Percentiles rank a stretch among this genome's conserved stretches.
phyloP scores from a whole-genome alignment of 306 rosid species.

The Acacia melanoxylon region DNA sequence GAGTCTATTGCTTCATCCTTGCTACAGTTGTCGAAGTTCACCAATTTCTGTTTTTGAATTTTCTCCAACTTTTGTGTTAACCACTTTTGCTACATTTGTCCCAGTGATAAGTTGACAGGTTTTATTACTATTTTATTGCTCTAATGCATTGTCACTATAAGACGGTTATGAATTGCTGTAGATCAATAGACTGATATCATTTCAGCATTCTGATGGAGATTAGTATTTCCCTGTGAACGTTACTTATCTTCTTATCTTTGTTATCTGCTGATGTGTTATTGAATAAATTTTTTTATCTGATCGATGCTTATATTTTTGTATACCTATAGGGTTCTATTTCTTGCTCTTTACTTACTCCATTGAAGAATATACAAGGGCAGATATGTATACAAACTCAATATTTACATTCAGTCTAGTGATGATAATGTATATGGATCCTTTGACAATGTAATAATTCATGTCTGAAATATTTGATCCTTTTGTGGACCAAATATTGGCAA shows the following conservation, averaged over 20 bases:
- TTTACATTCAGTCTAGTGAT: conserved; percentile 44
- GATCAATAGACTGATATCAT: neutral
- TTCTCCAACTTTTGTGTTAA: neutral
- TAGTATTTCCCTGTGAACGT: neutral
- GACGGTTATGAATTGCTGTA: neutral
- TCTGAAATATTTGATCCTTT: conserved; percentile 24
- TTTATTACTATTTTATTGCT: neutral
- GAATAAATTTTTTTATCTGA: neutral
- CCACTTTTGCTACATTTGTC: neutral
- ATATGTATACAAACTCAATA: conserved; percentile 39
- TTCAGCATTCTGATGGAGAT: neutral
- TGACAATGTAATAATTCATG: conserved; percentile 32
- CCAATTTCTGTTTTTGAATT: neutral
- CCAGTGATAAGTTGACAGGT: neutral
- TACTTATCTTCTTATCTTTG: neutral
- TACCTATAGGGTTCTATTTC: conserved; percentile 8
- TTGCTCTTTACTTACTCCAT: conserved; percentile 29
- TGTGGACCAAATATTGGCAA: conserved; percentile 32
- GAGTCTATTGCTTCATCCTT: neutral
- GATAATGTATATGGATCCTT: conserved; percentile 26
- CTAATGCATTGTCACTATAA: neutral
- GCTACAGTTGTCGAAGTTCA: neutral
- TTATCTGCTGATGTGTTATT: neutral
- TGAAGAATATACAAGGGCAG: conserved; percentile 23
- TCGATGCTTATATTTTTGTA: neutral